Conservation (phyloP, 352 stramenopile genomes). For the Pythium chondricola region DNA sequence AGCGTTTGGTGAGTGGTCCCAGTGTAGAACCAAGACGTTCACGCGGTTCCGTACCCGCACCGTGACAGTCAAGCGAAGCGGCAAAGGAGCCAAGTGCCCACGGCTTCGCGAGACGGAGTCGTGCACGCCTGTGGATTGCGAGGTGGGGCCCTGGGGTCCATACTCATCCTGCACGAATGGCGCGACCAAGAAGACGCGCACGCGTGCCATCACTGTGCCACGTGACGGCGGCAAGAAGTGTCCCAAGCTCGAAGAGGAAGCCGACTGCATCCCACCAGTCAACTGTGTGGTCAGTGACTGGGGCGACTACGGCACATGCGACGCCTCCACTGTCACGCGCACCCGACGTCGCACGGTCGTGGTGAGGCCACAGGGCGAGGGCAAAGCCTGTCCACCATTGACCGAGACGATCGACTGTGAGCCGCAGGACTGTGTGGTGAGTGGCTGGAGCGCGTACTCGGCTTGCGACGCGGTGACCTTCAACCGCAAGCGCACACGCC, state of each 20-base stretch:
- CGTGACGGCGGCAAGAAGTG: conserved; percentile 39
- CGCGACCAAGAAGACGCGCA: conserved; percentile 28
- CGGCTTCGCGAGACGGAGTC: conserved; percentile 23
- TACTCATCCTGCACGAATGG: conserved; percentile 32
- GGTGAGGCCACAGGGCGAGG: conserved; percentile 27
- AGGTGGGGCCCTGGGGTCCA: conserved; percentile 32
- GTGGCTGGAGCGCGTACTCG: conserved; percentile 39
- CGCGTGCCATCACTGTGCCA: conserved; percentile 21
- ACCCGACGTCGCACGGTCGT: conserved; percentile 31
- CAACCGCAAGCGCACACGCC: conserved; percentile 37
- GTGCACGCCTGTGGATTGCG: conserved; percentile 43
- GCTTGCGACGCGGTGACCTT: conserved; percentile 26
- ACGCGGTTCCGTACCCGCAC: conserved; percentile 31
- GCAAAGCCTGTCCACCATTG: conserved; percentile 33
- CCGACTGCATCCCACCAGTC: conserved; percentile 23
- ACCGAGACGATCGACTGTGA: conserved; percentile 28
- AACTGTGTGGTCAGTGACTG: conserved; percentile 51
- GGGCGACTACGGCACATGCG: conserved; percentile 31
- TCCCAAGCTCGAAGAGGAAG: conserved; percentile 23
- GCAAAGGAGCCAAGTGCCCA: conserved; percentile 32
- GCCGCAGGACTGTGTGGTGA: conserved; percentile 41
- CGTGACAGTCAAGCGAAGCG: conserved; percentile 25
- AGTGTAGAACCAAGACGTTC: conserved; percentile 27
- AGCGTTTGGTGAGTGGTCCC: conserved; percentile 23
- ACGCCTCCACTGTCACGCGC: conserved; percentile 22